These are phyloP conservation scores for Globomyces pollinis-pini DNA, from an alignment of 192 early-diverging fungal species.

Conservation along the genomic window DNA sequence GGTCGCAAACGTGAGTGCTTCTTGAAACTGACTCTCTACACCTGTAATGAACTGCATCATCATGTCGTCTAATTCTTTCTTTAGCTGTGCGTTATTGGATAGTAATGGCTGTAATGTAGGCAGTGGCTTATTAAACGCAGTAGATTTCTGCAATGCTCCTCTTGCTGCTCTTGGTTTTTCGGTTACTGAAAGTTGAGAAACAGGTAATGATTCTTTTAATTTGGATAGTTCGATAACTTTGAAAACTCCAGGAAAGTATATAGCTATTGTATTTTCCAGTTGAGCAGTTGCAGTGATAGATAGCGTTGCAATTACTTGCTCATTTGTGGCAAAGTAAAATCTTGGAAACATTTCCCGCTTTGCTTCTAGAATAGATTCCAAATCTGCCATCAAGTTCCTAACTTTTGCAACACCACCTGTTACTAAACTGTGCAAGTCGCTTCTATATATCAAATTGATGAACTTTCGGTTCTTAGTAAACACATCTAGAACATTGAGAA, in stretches of 20 bases:
- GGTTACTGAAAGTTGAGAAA: too few species aligned
- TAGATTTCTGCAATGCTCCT: neutral
- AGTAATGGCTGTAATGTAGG: too few species aligned
- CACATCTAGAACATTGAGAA: conserved; percentile 22
- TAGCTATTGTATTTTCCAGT: neutral
- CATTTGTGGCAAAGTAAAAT: conserved; percentile 29
- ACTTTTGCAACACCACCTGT: conserved; percentile 2
- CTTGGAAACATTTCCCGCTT: conserved; percentile 22
- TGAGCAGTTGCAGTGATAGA: neutral
- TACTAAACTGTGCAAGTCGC: conserved; percentile 27
- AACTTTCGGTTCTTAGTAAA: conserved; percentile 24
- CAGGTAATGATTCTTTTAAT: too few species aligned
- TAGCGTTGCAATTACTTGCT: conserved; percentile 20
- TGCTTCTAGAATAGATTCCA: conserved; percentile 9
- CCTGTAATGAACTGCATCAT: too few species aligned
- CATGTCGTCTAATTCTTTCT: too few species aligned
- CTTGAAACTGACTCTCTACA: neutral
- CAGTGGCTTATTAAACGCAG: neutral
- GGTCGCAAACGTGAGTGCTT: neutral
- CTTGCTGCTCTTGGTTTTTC: too few species aligned
- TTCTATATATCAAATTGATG: conserved; percentile 22
- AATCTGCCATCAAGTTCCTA: neutral
- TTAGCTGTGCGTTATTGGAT: too few species aligned
- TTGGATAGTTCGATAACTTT: neutral
- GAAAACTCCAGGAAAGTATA: neutral